phyloP scores from a whole-genome alignment of 2,329 filamentous ascomycete genomes.

The Pyrenochaeta sp. region DNA sequence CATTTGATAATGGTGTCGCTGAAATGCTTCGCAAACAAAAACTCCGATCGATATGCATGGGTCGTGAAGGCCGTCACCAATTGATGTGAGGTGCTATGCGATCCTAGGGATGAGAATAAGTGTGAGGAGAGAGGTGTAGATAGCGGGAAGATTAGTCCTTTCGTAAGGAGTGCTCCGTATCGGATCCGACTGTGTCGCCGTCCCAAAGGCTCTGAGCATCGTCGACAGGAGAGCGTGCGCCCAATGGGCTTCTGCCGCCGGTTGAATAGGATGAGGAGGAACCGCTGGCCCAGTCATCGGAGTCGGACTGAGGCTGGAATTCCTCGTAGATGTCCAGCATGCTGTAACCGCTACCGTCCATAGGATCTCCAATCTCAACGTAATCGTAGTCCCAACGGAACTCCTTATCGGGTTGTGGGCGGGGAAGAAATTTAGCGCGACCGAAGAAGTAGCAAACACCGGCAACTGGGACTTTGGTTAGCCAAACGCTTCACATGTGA shows the following conservation, averaged over 20 bases:
- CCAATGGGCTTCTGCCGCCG: slow-evolving; percentile 64
- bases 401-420: slow-evolving; percentile 82
- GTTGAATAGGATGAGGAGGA: slow-evolving; percentile 80
- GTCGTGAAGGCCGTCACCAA: slow-evolving; percentile 45
- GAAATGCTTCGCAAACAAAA: slow-evolving; percentile 48
- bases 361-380: slow-evolving; percentile 78
- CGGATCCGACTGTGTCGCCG: slow-evolving; percentile 63
- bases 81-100: slow-evolving; percentile 26
- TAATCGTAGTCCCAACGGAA: slow-evolving; percentile 97
- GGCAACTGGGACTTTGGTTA: slow-evolving; percentile 57
- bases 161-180: slow-evolving; percentile 46
- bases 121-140: slow-evolving; percentile 17
- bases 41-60: slow-evolving; percentile 49
- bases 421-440: slow-evolving; percentile 81
- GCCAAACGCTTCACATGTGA: slow-evolving; percentile 1
- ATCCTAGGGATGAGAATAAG: slow-evolving; percentile 34
- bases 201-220: slow-evolving; percentile 67
- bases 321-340: slow-evolving; percentile 65
- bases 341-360: slow-evolving; percentile 59
- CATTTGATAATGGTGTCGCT: slow-evolving; percentile 38
- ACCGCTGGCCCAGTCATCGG: slow-evolving; percentile 89
- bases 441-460: slow-evolving; percentile 83
- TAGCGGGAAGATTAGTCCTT: slow-evolving; percentile 28
- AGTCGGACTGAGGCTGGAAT: slow-evolving; percentile 66
- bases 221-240: slow-evolving; percentile 59